A percentile compares a stretch with the other conserved stretches of the same genome.
Conservation (phyloP, 2,329 filamentous ascomycete species). For the Colletotrichum falcatum region DNA sequence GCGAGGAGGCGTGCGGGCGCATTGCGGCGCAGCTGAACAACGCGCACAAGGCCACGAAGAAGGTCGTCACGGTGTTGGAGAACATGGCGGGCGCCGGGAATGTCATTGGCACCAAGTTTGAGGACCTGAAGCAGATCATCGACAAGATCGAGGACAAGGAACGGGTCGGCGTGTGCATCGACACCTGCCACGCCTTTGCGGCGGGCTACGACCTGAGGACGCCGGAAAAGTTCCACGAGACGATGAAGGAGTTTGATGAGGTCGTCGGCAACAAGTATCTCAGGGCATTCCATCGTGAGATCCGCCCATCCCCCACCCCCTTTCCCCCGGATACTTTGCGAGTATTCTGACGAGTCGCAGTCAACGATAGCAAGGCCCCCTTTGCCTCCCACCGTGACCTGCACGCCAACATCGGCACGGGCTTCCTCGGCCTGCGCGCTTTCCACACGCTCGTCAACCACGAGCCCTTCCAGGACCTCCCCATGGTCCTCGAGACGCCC, state of each 20-base stretch:
- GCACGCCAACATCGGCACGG: constrained; percentile 96
- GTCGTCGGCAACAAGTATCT: constrained; percentile 84
- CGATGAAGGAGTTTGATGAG: constrained; percentile 80
- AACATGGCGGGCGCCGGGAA: constrained; percentile 96
- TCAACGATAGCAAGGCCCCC: constrained; percentile 97
- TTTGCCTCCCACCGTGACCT: constrained; percentile 85
- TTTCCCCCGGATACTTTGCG: too few species aligned
- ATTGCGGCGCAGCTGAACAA: constrained; percentile 87
- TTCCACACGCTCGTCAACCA: constrained; percentile 95
- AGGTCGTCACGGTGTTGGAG: constrained; percentile 87
- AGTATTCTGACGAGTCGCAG: constrained; percentile 45
- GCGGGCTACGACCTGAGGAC: constrained; percentile 91
- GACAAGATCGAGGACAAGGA: constrained; percentile 81
- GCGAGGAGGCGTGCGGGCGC: constrained; percentile 77
- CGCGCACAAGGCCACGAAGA: constrained; percentile 80
- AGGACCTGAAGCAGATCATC: constrained; percentile 90
- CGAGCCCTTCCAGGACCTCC: constrained; percentile 78
- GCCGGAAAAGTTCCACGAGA: constrained; percentile 77
- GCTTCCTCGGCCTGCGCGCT: constrained; percentile 88
- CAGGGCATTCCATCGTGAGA: constrained; percentile 77
- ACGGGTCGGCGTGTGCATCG: constrained; percentile 92
- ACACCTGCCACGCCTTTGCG: constrained; percentile 96
- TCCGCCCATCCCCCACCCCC: too few species aligned
- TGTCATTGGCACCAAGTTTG: constrained; percentile 85
- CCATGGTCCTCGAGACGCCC: constrained; percentile 97